Evolutionary conservation across 1,284 basidiomycete species (phyloP).

Genomic region (Leucoagaricus sp.): DNA sequence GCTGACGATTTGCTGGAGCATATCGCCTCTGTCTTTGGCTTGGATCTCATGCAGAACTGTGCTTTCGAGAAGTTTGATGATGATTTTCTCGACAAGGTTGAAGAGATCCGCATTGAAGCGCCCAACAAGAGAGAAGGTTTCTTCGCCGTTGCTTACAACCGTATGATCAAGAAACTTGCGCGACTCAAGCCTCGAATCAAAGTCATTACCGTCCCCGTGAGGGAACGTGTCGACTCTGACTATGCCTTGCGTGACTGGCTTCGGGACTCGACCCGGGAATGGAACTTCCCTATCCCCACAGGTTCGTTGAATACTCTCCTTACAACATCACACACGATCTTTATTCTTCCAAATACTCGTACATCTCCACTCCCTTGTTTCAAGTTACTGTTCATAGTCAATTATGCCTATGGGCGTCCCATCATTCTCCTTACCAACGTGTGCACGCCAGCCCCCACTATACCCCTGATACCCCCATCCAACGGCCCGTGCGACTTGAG

Average conservation of each 20-base stretch:
- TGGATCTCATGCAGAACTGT: neutral
- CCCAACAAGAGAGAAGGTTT: slow-evolving; percentile 4
- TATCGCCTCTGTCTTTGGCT: neutral
- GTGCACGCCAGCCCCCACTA: slow-evolving; percentile 14
- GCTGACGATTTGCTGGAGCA: neutral
- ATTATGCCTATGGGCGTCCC: neutral
- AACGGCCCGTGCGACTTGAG: slow-evolving; percentile 19
- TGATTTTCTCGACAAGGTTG: no score
- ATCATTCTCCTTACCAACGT: slow-evolving; percentile 12
- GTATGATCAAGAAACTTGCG: neutral
- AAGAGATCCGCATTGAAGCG: neutral
- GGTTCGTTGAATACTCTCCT: neutral
- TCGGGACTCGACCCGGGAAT: slow-evolving; percentile 6
- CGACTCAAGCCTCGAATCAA: neutral
- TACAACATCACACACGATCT: neutral
- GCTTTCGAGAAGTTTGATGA: neutral
- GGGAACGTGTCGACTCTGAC: no score
- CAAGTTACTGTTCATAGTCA: neutral
- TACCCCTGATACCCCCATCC: slow-evolving; percentile 18
- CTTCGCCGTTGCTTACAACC: neutral
- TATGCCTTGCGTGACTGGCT: no score
- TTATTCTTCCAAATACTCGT: neutral
- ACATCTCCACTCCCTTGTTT: neutral
- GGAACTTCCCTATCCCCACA: slow-evolving; percentile 1
- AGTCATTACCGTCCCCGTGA: neutral